Base-by-base conservation (phyloP, 805 yeast genomes). In the Candida krabiensis region DNA sequence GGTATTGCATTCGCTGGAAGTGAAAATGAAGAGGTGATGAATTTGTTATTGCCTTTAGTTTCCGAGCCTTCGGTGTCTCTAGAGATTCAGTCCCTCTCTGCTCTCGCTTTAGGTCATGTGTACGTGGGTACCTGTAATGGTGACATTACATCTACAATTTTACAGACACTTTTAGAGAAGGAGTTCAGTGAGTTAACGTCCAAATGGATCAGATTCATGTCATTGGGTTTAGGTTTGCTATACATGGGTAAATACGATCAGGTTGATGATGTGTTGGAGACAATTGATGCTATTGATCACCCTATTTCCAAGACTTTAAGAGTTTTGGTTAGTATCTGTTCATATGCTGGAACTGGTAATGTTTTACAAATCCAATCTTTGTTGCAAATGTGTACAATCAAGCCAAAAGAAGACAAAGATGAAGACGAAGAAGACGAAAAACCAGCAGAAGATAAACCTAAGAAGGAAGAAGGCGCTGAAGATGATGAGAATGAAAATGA, bases 281-380 rank as follows among this genome's bases (percentile, higher is more conserved):
- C 97, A 0, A 81, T 93, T 46, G 86, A 83, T 60, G 98, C 98
- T 12, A 85, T 93, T 55, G 96, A 89, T 50, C 97, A 91, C 59
- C 97, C 97, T 28, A 83, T 93, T 56, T 81, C 93, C 19, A 82
- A 86, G 51, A 85, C 95, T 31, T 78, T 90, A 58, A 93, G 87
- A 63, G 93, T 89, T 12, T 72, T 93, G 56, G 89, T 95, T 23
- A 88, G 84, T 46, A 84, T 90, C 37, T 86, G 97, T 68, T 95
- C 98, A 4, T 90, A 85, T 67, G 95, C 96, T 9, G 99, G 98
- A 46, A 88, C 98, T 27, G 99, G 99, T 51, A 93, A 93, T 60
- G 99, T 93, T 22, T 75, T 93, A 46, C 93, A 90, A 68, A 86
- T 93, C 46, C 99, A 93, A 69, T 80, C 87, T 26, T 72, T 93